Conservation (phyloP, 352 stramenopile genomes). For the Globisporangium barbulae region DNA sequence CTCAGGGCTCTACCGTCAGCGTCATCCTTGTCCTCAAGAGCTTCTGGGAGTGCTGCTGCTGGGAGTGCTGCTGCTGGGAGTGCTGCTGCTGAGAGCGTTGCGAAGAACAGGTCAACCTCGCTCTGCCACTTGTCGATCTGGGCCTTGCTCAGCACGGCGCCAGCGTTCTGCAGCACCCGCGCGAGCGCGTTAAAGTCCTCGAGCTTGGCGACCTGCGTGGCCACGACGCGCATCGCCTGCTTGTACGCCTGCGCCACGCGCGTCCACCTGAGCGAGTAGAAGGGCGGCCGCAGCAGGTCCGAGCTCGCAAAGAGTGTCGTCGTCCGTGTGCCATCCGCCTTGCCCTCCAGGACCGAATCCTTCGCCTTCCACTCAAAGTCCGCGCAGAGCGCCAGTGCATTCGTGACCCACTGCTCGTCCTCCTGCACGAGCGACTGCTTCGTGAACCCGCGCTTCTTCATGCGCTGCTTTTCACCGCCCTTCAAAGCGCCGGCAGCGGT, state of each 20-base stretch:
- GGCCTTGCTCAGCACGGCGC: conserved; percentile 40
- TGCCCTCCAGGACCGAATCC: background rate
- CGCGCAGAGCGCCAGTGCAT: conserved; percentile 16
- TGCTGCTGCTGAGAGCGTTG: conserved; percentile 18
- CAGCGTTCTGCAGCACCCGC: conserved; percentile 37
- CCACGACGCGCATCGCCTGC: conserved; percentile 30
- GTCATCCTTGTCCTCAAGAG: background rate
- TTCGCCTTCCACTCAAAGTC: conserved; percentile 52
- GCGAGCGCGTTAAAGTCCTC: conserved; percentile 62
- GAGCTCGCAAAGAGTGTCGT: conserved; percentile 38
- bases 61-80: no score
- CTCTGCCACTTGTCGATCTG: conserved; percentile 54
- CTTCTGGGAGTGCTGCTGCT: conserved; percentile 19
- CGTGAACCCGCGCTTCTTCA: conserved; percentile 34
- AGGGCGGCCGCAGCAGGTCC: conserved; percentile 49
- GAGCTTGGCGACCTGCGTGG: conserved; percentile 50
- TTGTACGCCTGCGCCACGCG: conserved; percentile 49
- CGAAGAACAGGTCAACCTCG: conserved; percentile 37
- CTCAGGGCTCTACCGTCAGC: background rate
- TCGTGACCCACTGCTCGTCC: conserved; percentile 18
- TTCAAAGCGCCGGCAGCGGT: background rate
- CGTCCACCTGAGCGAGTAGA: conserved; percentile 52
- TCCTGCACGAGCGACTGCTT: conserved; percentile 32
- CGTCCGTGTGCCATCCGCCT: conserved; percentile 5
- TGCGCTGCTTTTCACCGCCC: conserved; percentile 20